Base-by-base conservation (phyloP, 306 rosid genomes). In the Vachellia pachyceras region DNA sequence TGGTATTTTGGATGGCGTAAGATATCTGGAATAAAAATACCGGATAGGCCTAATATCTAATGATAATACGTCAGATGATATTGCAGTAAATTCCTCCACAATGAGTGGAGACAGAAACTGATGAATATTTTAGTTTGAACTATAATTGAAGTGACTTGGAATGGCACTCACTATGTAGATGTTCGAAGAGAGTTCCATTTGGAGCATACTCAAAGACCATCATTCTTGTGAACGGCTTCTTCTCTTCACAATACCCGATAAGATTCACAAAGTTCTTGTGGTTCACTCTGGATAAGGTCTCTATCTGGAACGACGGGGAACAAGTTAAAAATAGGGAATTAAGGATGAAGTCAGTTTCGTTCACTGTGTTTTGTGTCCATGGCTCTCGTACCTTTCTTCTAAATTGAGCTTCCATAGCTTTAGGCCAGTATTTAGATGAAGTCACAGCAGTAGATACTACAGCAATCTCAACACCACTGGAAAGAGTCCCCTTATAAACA, bases 161-260 rank as follows among this genome's bases (percentile, higher is more conserved):
- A 44, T 9, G 18, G 14, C 50, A 86, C 99, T 90, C 60, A 95
- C 99, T 75, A 78, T 95, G 98, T 81, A 95, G 84, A 86, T 95
- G 97, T 84, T 95, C 99, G 73, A 88, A 93, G 50, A 95, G 88
- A 0, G 99, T 90, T 87, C 99, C 99, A 73, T 95, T 95, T 58
- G 98, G 98, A 81, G 98, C 98, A 74, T 95, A 95, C 85, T 95
- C 99, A 78, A 93, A 95, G 77, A 95, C 97, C 96, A 95, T 87
- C 87, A 93, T 90, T 86, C 99, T 90, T 37, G 99, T 95, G 86
- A 95, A 93, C 60, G 99, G 99, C 55, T 90, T 82, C 20, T 84
- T 89, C 79, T 91, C 99, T 76, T 93, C 94, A 69, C 99, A 95
- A 63, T 87, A 90, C 35, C 99, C 99, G 18, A 95, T 87, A 42